Evolutionary conservation across 805 yeast species (phyloP), one percentile per base, ranked within the genome.

Genomic region (Kluyveromyces aestuarii): DNA sequence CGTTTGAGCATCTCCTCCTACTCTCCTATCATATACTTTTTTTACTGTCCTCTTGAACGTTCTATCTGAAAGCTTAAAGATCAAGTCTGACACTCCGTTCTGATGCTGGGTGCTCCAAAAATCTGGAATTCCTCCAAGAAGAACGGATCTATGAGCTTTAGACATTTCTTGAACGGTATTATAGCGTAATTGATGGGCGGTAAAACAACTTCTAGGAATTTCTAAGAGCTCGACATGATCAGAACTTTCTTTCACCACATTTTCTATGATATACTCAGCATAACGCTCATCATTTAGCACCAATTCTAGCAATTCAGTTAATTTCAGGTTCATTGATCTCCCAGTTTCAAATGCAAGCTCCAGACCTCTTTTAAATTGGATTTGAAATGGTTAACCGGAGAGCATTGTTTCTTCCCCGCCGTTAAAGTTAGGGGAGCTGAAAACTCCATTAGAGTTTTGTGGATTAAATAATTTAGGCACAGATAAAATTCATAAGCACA

Each of bases 101-200:
- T 40, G 49, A 35, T 54, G 59, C 27, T 55, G 61, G 14, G 49
- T 48, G 40, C 68, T 58, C 88, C 87, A 84, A 11, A 74, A 60
- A 21, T 65, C 62, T 0, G 90, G 91, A 2, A 81, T 60, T 0
- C 73, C 69, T 0, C 91, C 91, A 6, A 85, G 54, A 8, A 82
- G 64, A 0, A 76, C 62, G 1, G 73, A 68, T 44, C 69, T 68
- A 1, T 87, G 72, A 10, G 69, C 64, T n/a, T 69, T 66, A 21
- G 79, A 67, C 7, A 85, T 59, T 48, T 77, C 75, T 4, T 56
- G 46, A 0, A 82, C 68, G 8, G 72, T 67, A n/a, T 77, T 72
- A 60, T 80, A 81, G 14, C 72, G 63, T 25, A 85, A 65, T 40
- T 85, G 69, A 50, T 73, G 79, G 0, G 84, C 82, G 0, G 87